Base-by-base conservation (phyloP, 1,284 basidiomycete species). In the Leccinum angustisporum region DNA sequence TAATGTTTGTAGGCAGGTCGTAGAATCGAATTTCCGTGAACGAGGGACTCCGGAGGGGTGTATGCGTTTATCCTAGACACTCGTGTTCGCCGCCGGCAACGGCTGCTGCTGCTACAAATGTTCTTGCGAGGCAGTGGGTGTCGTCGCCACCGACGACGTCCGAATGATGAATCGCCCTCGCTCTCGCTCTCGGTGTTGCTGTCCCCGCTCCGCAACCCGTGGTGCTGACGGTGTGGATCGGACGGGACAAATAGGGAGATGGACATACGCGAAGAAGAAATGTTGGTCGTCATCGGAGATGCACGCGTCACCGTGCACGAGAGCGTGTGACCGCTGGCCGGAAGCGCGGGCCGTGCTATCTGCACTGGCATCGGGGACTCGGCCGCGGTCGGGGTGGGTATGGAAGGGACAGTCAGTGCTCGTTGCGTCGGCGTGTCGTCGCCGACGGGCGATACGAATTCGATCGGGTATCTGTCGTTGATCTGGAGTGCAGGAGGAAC, bases 1-100 rank as follows among this genome's bases (percentile, higher is more conserved):
- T 97, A 98, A 8, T 95, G 90, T 77, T 98, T 98, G 78, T 93
- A 94, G 14, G 94, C 94, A 7, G 91, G 83, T 2, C 92, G 86
- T 72, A 91, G 82, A 56, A 97, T 21, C 80, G 61, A 88, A 83
- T 52, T 87, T 87, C 65, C 89, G 86, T 3, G 84, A 78, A 9
- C 76, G 75, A 10, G 78, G 77, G 5, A 78, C 63, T 36, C 73
- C 73, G 1, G 34, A 34, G 34, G 34, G 34, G 30, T 71, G 63
- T 62, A 46, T 11, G 43, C 31, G 57, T 25, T 61, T 61, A 40
- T 50, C 57, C 48, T 59, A 60, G 53, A 43, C 56, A 36, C 59
- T 60, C 0, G 53, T n/a, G 25, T 52, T 60, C 6, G 34, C 56
- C 18, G 51, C 34, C 0, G 30, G 33, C 10, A 68, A 63, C 25